Conservation (phyloP, 176 grass and related monocot species). For the Chrysopogon serrulatus region DNA sequence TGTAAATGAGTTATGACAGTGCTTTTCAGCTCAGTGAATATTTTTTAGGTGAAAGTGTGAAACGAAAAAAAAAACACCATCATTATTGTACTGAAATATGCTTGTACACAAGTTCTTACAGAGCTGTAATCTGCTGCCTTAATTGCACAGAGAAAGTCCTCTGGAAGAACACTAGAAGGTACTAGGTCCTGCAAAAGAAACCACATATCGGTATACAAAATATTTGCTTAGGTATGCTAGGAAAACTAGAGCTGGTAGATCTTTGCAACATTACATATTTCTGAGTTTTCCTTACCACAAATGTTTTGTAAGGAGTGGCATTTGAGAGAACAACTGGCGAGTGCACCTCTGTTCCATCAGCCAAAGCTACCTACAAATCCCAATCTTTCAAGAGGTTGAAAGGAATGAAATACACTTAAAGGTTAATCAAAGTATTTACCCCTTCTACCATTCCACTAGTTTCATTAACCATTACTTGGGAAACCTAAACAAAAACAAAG, state of each 20-base stretch:
- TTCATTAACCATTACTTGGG: constrained; percentile 59
- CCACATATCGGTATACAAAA: not conserved
- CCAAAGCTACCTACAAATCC: constrained; percentile 65
- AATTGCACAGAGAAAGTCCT: constrained; percentile 69
- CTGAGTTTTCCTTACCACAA: constrained; percentile 64
- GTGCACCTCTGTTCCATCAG: constrained; percentile 83
- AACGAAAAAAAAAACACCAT: not conserved
- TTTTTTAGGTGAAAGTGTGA: not conserved
- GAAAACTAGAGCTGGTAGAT: constrained; percentile 12
- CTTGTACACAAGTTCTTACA: constrained; percentile 50
- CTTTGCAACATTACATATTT: constrained; percentile 25
- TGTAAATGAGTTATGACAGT: not conserved
- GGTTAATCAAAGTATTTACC: constrained; percentile 50
- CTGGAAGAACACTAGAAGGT: constrained; percentile 59
- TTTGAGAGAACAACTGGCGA: constrained; percentile 89
- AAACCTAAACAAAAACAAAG: constrained; percentile 62
- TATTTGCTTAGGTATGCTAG: constrained; percentile 8
- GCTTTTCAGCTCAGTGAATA: not conserved
- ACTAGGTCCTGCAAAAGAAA: constrained; percentile 69
- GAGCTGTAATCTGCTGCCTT: constrained; percentile 95
- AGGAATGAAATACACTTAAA: constrained; percentile 4
- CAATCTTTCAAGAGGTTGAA: constrained; percentile 14
- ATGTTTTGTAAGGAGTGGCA: constrained; percentile 89
- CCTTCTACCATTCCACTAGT: constrained; percentile 56
- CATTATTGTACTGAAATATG: constrained; percentile 2